phyloP scores from a whole-genome alignment of 2,329 filamentous ascomycete genomes.

The Coniochaeta sp. region DNA sequence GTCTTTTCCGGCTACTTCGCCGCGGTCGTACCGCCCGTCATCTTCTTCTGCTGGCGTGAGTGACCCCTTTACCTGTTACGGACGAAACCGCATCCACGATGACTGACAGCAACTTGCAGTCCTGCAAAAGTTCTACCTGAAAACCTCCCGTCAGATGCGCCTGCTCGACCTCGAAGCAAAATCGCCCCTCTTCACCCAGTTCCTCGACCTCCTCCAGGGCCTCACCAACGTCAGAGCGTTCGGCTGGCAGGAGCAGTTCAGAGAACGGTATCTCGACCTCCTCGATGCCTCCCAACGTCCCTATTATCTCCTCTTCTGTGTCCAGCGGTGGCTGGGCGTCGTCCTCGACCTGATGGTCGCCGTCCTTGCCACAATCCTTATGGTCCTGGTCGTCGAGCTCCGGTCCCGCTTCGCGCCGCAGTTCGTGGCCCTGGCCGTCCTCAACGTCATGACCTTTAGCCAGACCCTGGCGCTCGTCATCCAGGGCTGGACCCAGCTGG shows the following conservation, averaged over 20 bases:
- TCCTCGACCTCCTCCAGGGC: conserved; percentile 39
- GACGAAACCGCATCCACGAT: not conserved
- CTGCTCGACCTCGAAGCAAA: conserved; percentile 45
- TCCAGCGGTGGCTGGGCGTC: conserved; percentile 11
- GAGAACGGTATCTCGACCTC: conserved; percentile 25
- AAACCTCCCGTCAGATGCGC: conserved; percentile 46
- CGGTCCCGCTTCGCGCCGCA: not conserved
- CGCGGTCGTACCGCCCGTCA: too few relatives aligned
- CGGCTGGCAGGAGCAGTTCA: conserved; percentile 32
- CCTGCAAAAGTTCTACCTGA: conserved; percentile 45
- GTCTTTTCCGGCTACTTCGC: conserved; percentile 6
- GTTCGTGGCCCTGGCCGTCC: not conserved
- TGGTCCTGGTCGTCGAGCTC: conserved; percentile 5
- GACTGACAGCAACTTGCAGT: conserved; percentile 9
- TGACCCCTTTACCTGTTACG: not conserved
- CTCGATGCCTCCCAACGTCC: conserved; percentile 14
- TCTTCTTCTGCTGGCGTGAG: conserved; percentile 1
- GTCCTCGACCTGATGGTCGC: conserved; percentile 9
- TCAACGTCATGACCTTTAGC: conserved; percentile 4
- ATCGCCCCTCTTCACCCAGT: conserved; percentile 41
- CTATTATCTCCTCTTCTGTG: conserved; percentile 7
- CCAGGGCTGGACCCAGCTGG: conserved; percentile 7
- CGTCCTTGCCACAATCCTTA: conserved; percentile 3
- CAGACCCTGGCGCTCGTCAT: conserved; percentile 3
- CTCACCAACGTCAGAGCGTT: conserved; percentile 42